Conservation (phyloP, 768 basidiomycete genomes). For the Phlegmacium glaucopus region DNA sequence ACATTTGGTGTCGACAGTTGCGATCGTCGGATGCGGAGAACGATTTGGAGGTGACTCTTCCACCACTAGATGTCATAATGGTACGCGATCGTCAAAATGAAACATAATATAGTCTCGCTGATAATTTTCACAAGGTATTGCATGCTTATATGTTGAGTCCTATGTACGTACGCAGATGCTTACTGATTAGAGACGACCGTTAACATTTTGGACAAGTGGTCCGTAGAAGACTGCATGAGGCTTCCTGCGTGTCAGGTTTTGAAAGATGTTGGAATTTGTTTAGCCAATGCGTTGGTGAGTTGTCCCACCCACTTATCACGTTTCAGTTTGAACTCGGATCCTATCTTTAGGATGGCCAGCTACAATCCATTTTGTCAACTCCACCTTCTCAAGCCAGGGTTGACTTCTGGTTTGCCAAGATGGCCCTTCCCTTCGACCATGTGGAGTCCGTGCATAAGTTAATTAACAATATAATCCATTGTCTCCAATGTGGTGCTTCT, state of each 20-base stretch:
- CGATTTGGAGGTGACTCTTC: conserved; percentile 19
- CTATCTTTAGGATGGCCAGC: conserved; percentile 6
- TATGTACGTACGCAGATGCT: conserved; percentile 8
- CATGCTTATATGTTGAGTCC: conserved; percentile 35
- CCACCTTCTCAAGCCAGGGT: conserved; percentile 10
- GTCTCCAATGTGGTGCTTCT: conserved; percentile 23
- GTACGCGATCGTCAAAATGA: too few species aligned
- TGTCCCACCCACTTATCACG: background rate
- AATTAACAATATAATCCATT: conserved; percentile 18
- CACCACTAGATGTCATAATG: conserved; percentile 37
- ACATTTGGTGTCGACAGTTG: conserved; percentile 21
- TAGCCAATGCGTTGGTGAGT: conserved; percentile 18
- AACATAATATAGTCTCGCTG: too few species aligned
- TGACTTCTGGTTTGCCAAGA: conserved; percentile 14
- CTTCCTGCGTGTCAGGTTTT: conserved; percentile 18
- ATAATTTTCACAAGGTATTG: too few species aligned
- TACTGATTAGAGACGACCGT: too few species aligned
- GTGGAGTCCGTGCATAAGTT: conserved; percentile 4
- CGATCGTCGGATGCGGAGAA: conserved; percentile 5
- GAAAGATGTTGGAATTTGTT: conserved; percentile 15
- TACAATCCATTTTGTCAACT: conserved; percentile 7
- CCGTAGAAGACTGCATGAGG: conserved; percentile 28
- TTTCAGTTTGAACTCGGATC: background rate
- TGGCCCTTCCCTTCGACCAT: conserved; percentile 13
- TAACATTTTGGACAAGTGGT: conserved; percentile 32